Evolutionary conservation across 768 basidiomycete species (phyloP), one percentile per base, ranked within the genome.

Genomic region (Hydnomerulius pinastri): DNA sequence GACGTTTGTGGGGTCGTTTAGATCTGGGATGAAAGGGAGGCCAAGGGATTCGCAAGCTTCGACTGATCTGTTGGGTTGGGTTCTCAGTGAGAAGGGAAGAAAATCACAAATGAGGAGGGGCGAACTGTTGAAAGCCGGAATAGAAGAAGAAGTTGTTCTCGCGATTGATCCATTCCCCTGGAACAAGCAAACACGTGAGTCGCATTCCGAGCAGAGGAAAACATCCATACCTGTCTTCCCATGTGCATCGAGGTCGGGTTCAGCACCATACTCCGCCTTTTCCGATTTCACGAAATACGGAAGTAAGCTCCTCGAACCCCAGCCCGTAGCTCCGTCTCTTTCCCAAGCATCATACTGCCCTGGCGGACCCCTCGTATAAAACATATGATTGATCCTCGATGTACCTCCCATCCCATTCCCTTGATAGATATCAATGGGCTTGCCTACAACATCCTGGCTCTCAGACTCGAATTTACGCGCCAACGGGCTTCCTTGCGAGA

Each of bases 301-400:
- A 50, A 62, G 47, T 27, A 74, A 37, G 6, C 67, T 65, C 10
- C 67, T 54, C 50, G 65, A 74, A 6, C 59, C 55, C 71, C 73
- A 75, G 0, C 70, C 70, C 40, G 59, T 48, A n/a, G 62, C 41
- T 1, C 70, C 71, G 23, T 48, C 50, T 15, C 58, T 53, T 18
- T 33, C 58, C 65, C 71, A 72, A 17, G 41, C 50, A 37, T 70
- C 63, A 46, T 65, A 72, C 46, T 71, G 66, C 2, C 46, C 63
- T 3, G 66, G 61, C 3, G 61, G 48, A 2, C 65, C 66, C 12
- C 69, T 54, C 4, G 60, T 58, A 50, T 68, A 71, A 24, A 66
- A 46, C 60, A 76, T 64, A 37, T 72, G 73, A 61, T 81, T 80
- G 55, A 78, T 69, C 7, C 73, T 70, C 28, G 73, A 69, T 8